Evolutionary conservation across 2,329 filamentous ascomycete genomes (phyloP).

Genomic region (Sarocladium oryzae): DNA sequence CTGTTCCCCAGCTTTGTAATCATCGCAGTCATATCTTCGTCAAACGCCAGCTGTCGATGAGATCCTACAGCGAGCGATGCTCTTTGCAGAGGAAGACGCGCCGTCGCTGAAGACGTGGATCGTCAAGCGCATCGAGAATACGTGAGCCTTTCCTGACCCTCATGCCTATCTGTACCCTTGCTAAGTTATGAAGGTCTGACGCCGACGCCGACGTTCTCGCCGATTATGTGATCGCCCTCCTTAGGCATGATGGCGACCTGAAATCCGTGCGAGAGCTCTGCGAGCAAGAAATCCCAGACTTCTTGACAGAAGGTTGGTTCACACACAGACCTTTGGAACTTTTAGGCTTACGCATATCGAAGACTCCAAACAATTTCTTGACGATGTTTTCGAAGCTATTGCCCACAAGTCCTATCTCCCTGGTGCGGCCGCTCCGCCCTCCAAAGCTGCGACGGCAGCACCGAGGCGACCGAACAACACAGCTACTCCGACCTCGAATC

Average conservation of each 20-base stretch:
- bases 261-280: slow-evolving; percentile 61
- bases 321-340: slow-evolving; percentile 18
- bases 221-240: slow-evolving; percentile 74
- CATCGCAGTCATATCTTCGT: no score
- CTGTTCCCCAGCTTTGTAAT: no score
- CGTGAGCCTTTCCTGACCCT: slow-evolving; percentile 40
- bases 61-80: slow-evolving; percentile 34
- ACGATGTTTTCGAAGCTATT: slow-evolving; percentile 64
- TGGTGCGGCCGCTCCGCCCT: slow-evolving; percentile 40
- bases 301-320: slow-evolving; percentile 57
- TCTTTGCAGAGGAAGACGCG: slow-evolving; percentile 57
- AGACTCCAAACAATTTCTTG: slow-evolving; percentile 50
- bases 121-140: slow-evolving; percentile 68
- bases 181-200: slow-evolving; percentile 67
- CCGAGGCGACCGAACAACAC: neutral
- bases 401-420: slow-evolving; percentile 55
- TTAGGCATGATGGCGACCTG: slow-evolving; percentile 62
- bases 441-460: neutral
- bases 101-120: slow-evolving; percentile 68
- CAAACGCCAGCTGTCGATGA: neutral
- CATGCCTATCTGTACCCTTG: slow-evolving; percentile 10
- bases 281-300: slow-evolving; percentile 67
- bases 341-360: no score
- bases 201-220: slow-evolving; percentile 76
- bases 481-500: neutral